phyloP scores from a whole-genome alignment of 257 asterid species.

The Nicotiana tabacum region DNA sequence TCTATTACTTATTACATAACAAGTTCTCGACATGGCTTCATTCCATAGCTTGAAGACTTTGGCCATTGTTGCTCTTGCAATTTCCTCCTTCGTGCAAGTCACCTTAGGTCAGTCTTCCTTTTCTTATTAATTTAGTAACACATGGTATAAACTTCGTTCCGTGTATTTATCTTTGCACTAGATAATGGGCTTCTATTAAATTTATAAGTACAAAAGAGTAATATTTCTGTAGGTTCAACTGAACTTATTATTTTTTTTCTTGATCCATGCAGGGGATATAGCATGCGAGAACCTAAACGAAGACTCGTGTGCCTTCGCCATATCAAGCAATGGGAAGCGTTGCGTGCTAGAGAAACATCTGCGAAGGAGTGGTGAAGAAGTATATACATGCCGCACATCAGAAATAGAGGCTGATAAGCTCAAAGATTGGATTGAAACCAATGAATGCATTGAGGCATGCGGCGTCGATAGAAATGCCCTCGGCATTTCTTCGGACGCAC shows the following conservation, averaged over 20 bases:
- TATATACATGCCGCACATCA: slow-evolving; percentile 46
- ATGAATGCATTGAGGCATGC: slow-evolving; percentile 53
- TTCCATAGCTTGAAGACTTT: slow-evolving; percentile 6
- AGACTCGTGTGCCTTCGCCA: slow-evolving; percentile 55
- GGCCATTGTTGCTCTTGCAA: slow-evolving; percentile 22
- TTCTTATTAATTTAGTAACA: neutral
- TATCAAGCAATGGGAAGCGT: slow-evolving; percentile 52
- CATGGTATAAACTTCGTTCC: too few relatives aligned
- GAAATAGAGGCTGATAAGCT: slow-evolving; percentile 52
- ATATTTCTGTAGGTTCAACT: too few relatives aligned
- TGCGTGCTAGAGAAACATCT: slow-evolving; percentile 68
- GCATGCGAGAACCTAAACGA: slow-evolving; percentile 47
- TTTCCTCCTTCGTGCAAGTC: slow-evolving; percentile 23
- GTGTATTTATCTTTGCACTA: too few relatives aligned
- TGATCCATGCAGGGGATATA: slow-evolving; percentile 28
- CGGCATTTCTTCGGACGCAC: slow-evolving; percentile 84
- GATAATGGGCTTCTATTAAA: too few relatives aligned
- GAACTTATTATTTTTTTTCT: neutral
- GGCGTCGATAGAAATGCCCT: slow-evolving; percentile 53
- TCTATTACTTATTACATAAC: neutral
- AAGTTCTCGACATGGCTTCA: slow-evolving; percentile 38
- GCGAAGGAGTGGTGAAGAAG: slow-evolving; percentile 39
- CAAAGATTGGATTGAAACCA: slow-evolving; percentile 53
- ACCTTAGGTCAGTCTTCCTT: slow-evolving; percentile 26
- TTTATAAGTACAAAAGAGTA: too few relatives aligned